Base-by-base conservation (phyloP, 2,329 filamentous ascomycete species). In the Aspergillus pseudoglaucus region DNA sequence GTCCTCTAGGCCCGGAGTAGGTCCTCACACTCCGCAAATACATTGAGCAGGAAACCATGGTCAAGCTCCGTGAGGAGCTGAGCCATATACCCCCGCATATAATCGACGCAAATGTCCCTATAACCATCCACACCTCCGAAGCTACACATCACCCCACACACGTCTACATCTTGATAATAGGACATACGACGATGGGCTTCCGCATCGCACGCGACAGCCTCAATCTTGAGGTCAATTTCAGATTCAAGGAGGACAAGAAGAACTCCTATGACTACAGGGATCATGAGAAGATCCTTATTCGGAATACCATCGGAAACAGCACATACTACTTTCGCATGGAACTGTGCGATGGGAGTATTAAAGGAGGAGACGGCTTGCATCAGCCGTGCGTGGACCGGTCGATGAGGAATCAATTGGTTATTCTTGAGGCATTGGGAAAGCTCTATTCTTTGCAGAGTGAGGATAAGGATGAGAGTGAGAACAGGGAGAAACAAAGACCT, bases 391-490 rank as follows among this genome's bases (percentile, higher is more conserved):
- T 81, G 3, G 81, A 83, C 55, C 70, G 74, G 57, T 70, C 73
- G 51, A 71, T 81, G 72, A 66, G 77, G 39, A 80, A 83, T 60
- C 80, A 83, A 55, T 53, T 83, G 20, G 75, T 82, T 2, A 70
- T 83, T 1, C 83, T 81, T 47, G 78, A 82, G 56, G 77, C 77
- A 14, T 60, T 84, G 15, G 77, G 78, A 3, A 54, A 64, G 60
- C 58, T n/a, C 4, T 30, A 14, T 32, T 58, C 63, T 17, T 2
- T 51, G 25, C 25, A 23, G 39, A 42, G 18, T 4, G 23, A 43
- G 22, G 46, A 42, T 23, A 49, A 49, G 3, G 22, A 6, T 6
- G 22, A 6, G 22, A 5, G 6, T 22, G 22, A 5, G 22, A 22
- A 22, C 6, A 4, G 15, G 55, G 22, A 38, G 32, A 49, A 22